Evolutionary conservation across 2,329 filamentous ascomycete species (phyloP).

Genomic region (Sordariomycetes sp.): DNA sequence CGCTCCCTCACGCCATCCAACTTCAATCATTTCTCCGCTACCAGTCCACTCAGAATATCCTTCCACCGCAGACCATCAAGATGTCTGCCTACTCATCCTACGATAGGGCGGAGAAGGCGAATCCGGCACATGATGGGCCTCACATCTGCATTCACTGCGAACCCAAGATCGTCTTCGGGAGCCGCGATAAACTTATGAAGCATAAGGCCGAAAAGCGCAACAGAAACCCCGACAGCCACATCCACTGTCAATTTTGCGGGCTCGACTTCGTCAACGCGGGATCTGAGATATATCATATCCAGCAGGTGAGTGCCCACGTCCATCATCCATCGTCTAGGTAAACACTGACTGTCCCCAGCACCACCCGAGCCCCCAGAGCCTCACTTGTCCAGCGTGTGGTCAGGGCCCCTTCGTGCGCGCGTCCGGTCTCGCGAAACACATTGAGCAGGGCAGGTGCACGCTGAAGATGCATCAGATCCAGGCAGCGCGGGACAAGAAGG

Average conservation of each 20-base stretch:
- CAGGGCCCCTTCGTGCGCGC: slow-evolving; percentile 24
- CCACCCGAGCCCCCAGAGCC: slow-evolving; percentile 28
- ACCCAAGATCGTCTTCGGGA: slow-evolving; percentile 14
- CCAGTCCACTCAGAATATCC: too few species aligned
- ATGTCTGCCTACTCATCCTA: too few species aligned
- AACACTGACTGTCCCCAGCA: slow-evolving; percentile 14
- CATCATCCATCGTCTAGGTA: neutral
- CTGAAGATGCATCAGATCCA: slow-evolving; percentile 18
- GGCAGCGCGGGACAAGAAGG: slow-evolving; percentile 23
- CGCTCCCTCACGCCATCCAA: too few species aligned
- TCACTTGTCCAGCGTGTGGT: slow-evolving; percentile 38
- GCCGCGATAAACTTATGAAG: slow-evolving; percentile 12
- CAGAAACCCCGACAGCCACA: slow-evolving; percentile 14
- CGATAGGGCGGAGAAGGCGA: too few species aligned
- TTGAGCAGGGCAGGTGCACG: slow-evolving; percentile 32
- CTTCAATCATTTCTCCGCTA: too few species aligned
- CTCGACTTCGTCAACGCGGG: slow-evolving; percentile 21
- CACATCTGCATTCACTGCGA: slow-evolving; percentile 20
- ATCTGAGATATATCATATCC: slow-evolving; percentile 22
- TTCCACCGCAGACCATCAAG: too few species aligned
- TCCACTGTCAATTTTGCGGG: slow-evolving; percentile 28
- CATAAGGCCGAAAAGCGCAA: slow-evolving; percentile 20
- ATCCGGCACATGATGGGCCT: slow-evolving; percentile 5
- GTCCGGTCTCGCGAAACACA: slow-evolving; percentile 30
- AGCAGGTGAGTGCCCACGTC: slow-evolving; percentile 17